Base-by-base conservation (phyloP, 106 monocot species). In the Vanilla planifolia region DNA sequence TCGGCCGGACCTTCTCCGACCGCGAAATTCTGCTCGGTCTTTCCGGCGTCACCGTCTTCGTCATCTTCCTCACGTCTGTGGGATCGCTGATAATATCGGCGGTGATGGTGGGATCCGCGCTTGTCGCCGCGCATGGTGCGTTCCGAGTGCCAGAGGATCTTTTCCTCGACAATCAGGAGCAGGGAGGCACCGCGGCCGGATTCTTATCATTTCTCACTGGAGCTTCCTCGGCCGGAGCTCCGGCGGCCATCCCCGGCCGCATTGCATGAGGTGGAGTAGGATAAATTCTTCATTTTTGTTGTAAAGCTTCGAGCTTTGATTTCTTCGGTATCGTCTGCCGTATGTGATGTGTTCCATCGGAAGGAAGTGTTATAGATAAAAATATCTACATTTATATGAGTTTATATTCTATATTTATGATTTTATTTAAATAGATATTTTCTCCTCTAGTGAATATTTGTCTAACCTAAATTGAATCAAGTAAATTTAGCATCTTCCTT, bases 71-170 rank as follows among this genome's bases (percentile, higher is more conserved):
- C 34, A 77, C 77, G 33, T 84, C 88, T 27, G 84, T 89, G 6
- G 88, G 70, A 37, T 89, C 88, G 7, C 63, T 89, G 29, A 58
- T 89, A 40, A 80, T 89, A 69, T 80, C 88, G 36, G 84, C 83
- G 8, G 55, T 80, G 21, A 23, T 68, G 34, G 71, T 69, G 34
- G 79, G 76, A 6, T 66, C 64, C 5, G 80, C 73, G 2, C 43
- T 89, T 53, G 83, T 83, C 26, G 71, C 63, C 62, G 67, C 50
- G 9, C 88, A 88, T 48, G 79, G 76, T 15, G 83, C 84, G 1
- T 80, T 74, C 64, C 68, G 84, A 5, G 66, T 80, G 47, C 88
- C 88, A 6, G 83, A 89, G 55, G 88, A 89, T 42, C 80, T 89
- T 41, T 89, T 89, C 36, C 83, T 89, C 8, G 83, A 89, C 22